Evolutionary conservation across 805 yeast genomes (phyloP), one percentile per base, ranked within the genome.

Genomic region (Starmerella roubikii): DNA sequence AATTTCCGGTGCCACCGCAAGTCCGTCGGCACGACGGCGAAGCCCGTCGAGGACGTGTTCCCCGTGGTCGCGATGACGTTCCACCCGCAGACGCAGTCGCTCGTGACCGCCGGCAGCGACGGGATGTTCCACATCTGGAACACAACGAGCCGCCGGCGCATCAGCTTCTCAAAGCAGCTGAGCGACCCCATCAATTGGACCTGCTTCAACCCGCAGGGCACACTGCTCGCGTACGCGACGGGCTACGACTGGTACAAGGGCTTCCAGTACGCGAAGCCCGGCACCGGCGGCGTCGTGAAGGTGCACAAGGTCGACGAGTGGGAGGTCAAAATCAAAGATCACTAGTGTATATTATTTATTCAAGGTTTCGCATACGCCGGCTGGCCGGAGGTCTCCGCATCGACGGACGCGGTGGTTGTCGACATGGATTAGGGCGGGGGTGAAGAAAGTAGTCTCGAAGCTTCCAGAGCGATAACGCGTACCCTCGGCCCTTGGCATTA

Each of bases 101-200:
- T 91, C 59, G 76, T 78, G 35, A 91, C 98, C 4, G 91, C 93
- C 1, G 97, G 98, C 11, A 71, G 91, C 19, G 98, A 91, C 60
- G 98, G 98, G 18, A 69, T 86, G 12, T 78, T 86, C 64, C 77
- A 85, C 52, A 79, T 83, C 64, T 91, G 98, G 98, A 97, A 91
- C 59, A 84, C 83, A 59, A 94, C 84, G 52, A 79, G 91, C 38
- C 75, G 78, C 56, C 93, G 81, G 56, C 71, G 97, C 51, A 70
- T 91, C 49, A 81, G 78, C 60, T 81, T 78, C 25, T 84, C 93
- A 4, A 61, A 72, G 9, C 65, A 78, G 13, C 52, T 66, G 16
- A 67, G 64, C 2, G 44, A 41, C 17, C 67, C 93, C 0, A 77
- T 91, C 38, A 69, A 93, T 0, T 75, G 79, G 28, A 70, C 85